Evolutionary conservation across 108 stramenopile genomes (phyloP).

Genomic region (Nannochloropsis granulata): DNA sequence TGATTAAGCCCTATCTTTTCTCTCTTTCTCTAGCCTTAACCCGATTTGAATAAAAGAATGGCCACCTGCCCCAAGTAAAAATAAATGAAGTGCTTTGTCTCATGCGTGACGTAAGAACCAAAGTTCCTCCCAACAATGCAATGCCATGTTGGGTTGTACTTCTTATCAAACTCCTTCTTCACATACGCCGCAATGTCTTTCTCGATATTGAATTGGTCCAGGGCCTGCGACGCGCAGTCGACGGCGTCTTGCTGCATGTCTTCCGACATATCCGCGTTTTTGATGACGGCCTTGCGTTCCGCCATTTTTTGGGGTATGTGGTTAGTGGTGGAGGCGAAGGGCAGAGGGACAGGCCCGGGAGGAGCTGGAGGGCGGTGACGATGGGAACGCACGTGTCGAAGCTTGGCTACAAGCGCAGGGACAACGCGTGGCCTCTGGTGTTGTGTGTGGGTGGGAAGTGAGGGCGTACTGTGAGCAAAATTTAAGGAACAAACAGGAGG

Average conservation of each 20-base stretch:
- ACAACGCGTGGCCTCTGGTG: no score
- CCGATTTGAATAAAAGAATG: slow-evolving; percentile 94
- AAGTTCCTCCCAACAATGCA: slow-evolving; percentile 75
- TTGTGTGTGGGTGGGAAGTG: no score
- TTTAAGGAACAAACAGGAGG: no score
- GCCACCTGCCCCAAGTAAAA: slow-evolving; percentile 99
- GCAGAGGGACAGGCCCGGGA: background rate
- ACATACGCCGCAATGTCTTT: slow-evolving; percentile 98
- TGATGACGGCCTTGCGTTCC: slow-evolving; percentile 97
- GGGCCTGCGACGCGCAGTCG: slow-evolving; percentile 94
- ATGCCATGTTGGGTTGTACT: slow-evolving; percentile 97
- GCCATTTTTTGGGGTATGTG: slow-evolving; percentile 35
- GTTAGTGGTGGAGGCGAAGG: background rate
- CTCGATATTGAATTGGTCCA: slow-evolving; percentile 99
- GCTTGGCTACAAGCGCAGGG: no score
- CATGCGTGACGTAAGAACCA: slow-evolving; percentile 82
- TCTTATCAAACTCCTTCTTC: slow-evolving; percentile 99
- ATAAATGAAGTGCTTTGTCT: slow-evolving; percentile 99
- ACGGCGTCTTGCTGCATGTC: slow-evolving; percentile 99
- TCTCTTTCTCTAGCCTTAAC: slow-evolving; percentile 41
- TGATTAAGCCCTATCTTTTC: background rate
- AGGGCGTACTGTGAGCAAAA: no score
- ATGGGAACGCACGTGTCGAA: no score
- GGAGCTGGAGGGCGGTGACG: no score
- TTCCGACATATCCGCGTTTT: slow-evolving; percentile 99